Conservation (phyloP, 2,329 filamentous ascomycete species). For the Cladosporium colombiae region DNA sequence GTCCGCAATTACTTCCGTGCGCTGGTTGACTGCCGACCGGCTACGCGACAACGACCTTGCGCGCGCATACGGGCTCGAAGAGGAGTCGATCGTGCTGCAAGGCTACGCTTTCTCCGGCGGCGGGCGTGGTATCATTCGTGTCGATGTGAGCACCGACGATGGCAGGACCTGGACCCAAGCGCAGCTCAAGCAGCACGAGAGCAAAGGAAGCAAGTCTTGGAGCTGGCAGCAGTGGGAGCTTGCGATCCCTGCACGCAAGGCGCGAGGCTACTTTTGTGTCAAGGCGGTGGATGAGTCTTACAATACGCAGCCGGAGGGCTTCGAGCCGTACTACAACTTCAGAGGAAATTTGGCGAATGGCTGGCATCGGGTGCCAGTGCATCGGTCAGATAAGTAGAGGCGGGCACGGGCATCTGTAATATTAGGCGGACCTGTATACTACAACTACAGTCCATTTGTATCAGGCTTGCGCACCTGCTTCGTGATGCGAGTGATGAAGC, state of each 20-base stretch:
- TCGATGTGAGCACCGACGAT: constrained; percentile 65
- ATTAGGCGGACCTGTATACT: neutral
- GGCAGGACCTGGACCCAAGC: constrained; percentile 67
- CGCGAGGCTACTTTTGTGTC: constrained; percentile 56
- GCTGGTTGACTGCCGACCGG: constrained; percentile 20
- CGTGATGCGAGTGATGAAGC: neutral
- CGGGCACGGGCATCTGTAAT: neutral
- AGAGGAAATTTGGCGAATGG: constrained; percentile 67
- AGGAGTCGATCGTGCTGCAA: constrained; percentile 41
- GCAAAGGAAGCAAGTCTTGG: constrained; percentile 56
- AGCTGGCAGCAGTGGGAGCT: constrained; percentile 66
- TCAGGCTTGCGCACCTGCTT: neutral
- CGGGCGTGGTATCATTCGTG: constrained; percentile 63
- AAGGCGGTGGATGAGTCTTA: constrained; percentile 68
- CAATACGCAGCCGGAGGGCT: constrained; percentile 65
- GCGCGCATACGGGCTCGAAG: constrained; percentile 15
- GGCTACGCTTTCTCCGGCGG: constrained; percentile 71
- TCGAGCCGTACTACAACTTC: constrained; percentile 63
- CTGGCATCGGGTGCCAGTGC: constrained; percentile 59
- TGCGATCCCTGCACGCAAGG: constrained; percentile 43
- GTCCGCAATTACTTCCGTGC: constrained; percentile 59
- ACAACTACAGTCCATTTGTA: neutral
- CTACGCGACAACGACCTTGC: neutral
- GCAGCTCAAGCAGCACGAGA: constrained; percentile 55
- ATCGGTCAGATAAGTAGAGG: neutral